Conservation (phyloP, 129 eudicot species). For the Centrapalus pauciflorus region DNA sequence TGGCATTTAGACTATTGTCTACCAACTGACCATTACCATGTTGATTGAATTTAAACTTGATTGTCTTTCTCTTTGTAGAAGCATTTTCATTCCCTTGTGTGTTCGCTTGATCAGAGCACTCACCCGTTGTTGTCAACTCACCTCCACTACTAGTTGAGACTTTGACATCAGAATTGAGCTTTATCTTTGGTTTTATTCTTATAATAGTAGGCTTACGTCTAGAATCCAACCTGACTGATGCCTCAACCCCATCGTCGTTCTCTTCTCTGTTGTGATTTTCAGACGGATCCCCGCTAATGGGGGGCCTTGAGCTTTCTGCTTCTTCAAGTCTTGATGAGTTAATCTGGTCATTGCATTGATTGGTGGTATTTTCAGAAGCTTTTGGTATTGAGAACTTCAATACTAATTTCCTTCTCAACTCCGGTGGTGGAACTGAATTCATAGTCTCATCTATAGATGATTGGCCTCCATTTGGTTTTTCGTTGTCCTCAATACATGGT, state of each 20-base stretch:
- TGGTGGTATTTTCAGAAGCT: conserved; percentile 23
- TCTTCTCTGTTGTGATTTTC: conserved; percentile 1
- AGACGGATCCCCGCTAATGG: conserved; percentile 7
- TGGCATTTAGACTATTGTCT: conserved; percentile 18
- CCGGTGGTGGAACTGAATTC: conserved; percentile 31
- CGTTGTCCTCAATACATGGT: conserved; percentile 20
- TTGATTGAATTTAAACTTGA: conserved; percentile 17
- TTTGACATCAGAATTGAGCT: conserved; percentile 14
- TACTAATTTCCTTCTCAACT: conserved; percentile 43
- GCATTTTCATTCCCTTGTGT: conserved; percentile 4
- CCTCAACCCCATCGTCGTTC: background rate
- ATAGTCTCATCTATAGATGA: conserved; percentile 19
- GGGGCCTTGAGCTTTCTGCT: conserved; percentile 34
- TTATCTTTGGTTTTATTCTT: conserved; percentile 46
- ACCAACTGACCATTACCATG: conserved; percentile 11
- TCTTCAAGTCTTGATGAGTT: conserved; percentile 32
- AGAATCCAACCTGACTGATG: background rate
- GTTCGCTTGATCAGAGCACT: conserved; percentile 20
- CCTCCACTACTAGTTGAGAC: conserved; percentile 14
- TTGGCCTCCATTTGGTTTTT: background rate
- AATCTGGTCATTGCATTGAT: conserved; percentile 16
- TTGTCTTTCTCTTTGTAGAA: conserved; percentile 12
- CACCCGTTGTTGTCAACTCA: conserved; percentile 14
- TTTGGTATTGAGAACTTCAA: conserved; percentile 46
- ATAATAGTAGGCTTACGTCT: conserved; percentile 31